Percentiles rank a stretch among this genome's conserved stretches.
Conservation (phyloP, 1,284 basidiomycete species). For the Caloboletus inedulis region DNA sequence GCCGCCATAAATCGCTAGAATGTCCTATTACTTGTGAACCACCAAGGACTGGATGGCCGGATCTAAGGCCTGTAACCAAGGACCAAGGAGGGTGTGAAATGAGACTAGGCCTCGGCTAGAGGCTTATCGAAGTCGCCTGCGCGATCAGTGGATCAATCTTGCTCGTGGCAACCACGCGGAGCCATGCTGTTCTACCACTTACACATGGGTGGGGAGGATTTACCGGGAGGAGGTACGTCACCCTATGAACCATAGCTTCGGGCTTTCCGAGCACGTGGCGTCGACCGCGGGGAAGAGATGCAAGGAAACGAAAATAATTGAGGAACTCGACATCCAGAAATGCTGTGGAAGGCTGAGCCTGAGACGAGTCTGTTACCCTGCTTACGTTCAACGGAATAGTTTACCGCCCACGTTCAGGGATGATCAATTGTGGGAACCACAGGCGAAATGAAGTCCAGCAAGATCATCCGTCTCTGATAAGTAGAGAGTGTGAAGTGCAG, state of each 20-base stretch:
- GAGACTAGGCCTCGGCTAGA: neutral
- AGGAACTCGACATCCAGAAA: neutral
- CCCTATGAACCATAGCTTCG: neutral
- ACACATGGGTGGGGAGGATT: neutral
- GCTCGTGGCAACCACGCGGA: constrained; percentile 24
- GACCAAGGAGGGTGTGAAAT: neutral
- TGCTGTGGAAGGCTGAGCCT: neutral
- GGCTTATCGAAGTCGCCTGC: neutral
- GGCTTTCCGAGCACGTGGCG: constrained; percentile 2
- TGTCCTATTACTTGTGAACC: neutral
- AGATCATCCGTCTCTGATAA: neutral
- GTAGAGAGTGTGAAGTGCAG: neutral
- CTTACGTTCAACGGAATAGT: neutral
- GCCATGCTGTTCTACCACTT: constrained; percentile 19
- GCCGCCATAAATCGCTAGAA: constrained; percentile 9
- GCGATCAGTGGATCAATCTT: neutral
- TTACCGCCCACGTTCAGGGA: constrained; percentile 12
- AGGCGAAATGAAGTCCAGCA: neutral
- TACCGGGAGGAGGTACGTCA: constrained; percentile 1
- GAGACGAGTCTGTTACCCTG: neutral
- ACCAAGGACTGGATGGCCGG: neutral
- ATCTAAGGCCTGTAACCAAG: constrained; percentile 8
- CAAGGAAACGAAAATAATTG: neutral
- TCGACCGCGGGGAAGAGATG: neutral
- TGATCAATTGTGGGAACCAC: neutral